These are phyloP conservation scores for Kitagawia praeruptora DNA, from an alignment of 129 eudicot genomes.

Conservation along the genomic window DNA sequence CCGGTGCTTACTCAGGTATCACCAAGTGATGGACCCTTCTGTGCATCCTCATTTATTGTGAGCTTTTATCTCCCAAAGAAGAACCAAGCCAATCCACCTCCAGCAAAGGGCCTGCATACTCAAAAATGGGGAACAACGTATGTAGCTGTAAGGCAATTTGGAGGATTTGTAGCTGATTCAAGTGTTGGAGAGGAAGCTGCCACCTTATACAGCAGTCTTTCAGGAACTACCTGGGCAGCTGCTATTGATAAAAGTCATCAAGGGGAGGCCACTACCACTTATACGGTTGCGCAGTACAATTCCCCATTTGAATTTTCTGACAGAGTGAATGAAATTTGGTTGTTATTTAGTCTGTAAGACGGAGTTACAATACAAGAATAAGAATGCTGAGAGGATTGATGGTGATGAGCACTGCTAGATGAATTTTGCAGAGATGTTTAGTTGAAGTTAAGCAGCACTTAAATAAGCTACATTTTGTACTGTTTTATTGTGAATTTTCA, in stretches of 20 bases:
- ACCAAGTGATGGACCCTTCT: constrained; percentile 90
- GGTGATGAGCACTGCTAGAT: neutral
- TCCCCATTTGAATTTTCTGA: constrained; percentile 75
- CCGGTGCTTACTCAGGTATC: constrained; percentile 69
- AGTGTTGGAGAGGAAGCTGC: constrained; percentile 65
- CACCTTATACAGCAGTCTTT: constrained; percentile 46
- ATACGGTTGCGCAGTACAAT: constrained; percentile 78
- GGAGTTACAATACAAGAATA: constrained; percentile 7
- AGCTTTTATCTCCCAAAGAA: constrained; percentile 75
- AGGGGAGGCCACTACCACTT: constrained; percentile 34
- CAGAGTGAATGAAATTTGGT: constrained; percentile 92
- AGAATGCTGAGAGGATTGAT: neutral
- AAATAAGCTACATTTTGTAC: neutral
- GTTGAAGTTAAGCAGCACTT: neutral
- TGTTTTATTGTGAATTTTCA: neutral
- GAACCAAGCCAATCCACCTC: constrained; percentile 77
- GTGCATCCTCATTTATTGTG: constrained; percentile 68
- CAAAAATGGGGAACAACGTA: constrained; percentile 68
- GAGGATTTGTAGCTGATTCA: constrained; percentile 60
- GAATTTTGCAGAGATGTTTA: neutral
- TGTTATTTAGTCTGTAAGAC: constrained; percentile 41
- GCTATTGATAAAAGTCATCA: constrained; percentile 54
- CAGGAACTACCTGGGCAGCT: constrained; percentile 61
- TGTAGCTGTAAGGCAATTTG: constrained; percentile 68
- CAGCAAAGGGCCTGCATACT: constrained; percentile 56